Percentiles rank a stretch among this genome's conserved stretches.
phyloP scores from a whole-genome alignment of 805 yeast species.

The Helenozyma rhizophorensis region DNA sequence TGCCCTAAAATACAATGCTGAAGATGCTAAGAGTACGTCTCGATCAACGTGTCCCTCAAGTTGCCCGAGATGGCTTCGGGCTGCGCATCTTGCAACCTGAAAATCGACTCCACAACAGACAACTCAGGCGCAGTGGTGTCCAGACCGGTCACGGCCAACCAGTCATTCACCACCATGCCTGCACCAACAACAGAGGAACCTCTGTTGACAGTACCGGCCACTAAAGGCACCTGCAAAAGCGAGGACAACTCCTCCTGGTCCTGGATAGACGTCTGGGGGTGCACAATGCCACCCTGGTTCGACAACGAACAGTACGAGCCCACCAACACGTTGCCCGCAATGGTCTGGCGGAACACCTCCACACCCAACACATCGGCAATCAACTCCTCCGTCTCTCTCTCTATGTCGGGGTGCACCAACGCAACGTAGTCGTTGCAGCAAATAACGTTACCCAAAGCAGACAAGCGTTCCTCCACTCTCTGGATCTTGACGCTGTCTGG shows the following conservation, averaged over 20 bases:
- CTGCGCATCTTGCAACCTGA: constrained; percentile 86
- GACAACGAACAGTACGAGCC: constrained; percentile 94
- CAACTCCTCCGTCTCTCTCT: constrained; percentile 97
- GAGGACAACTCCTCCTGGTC: constrained; percentile 98
- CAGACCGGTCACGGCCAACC: constrained; percentile 94
- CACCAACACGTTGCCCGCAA: constrained; percentile 95
- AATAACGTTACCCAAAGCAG: constrained; percentile 96
- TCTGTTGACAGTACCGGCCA: constrained; percentile 97
- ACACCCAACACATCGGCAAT: constrained; percentile 98
- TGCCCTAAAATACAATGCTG: constrained; percentile 14
- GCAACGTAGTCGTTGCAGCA: constrained; percentile 99
- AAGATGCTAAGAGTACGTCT: constrained; percentile 65
- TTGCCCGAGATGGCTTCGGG: constrained; percentile 82
- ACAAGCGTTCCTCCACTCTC: constrained; percentile 94
- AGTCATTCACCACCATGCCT: constrained; percentile 97
- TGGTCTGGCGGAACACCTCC: constrained; percentile 98
- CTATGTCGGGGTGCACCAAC: constrained; percentile 97
- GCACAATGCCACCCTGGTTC: constrained; percentile 97
- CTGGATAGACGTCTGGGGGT: constrained; percentile 94
- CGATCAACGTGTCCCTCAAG: constrained; percentile 88
- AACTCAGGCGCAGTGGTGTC: constrained; percentile 99
- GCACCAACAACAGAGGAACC: constrained; percentile 98
- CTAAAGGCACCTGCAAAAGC: constrained; percentile 92
- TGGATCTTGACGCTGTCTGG: constrained; percentile 96
- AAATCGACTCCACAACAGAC: constrained; percentile 93